Base-by-base conservation (phyloP, 169 alveolate genomes). In the Babesia bovis region DNA sequence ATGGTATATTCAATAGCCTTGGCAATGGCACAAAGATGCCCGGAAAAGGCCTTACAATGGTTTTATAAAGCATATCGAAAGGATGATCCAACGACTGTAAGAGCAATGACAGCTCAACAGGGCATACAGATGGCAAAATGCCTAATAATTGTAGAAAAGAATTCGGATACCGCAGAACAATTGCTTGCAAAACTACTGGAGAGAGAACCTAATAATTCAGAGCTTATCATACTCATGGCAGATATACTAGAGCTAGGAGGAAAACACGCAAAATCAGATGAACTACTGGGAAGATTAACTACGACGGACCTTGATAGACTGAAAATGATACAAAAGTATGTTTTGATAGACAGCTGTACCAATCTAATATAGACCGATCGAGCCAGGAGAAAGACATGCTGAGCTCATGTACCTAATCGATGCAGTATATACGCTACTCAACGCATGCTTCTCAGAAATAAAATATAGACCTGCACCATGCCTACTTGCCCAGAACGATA, bases 241-340 rank as follows among this genome's bases (percentile, higher is more conserved):
- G 84, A 81, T 33, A 53, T 81, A 33, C 73, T 81, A 36, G 56
- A 19, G 21, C 71, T 70, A n/a, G 58, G 49, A 21, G 88, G 88
- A 35, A 66, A 58, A 44, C 65, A 47, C 68, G 32, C 66, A 26
- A 61, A 81, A 51, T 77, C 84, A 3, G 88, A 81, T 50, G 79
- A 70, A 26, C 44, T 81, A 47, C 67, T 81, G n/a, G 69, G 73
- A 17, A 12, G 66, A 26, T 72, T 81, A 50, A 81, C 88, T 21
- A 41, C 70, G 0, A 51, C 69, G 23, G 88, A 81, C 50, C 55
- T 81, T 32, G 79, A 71, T 42, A 55, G 73, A 19, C 50, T 78
- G 26, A 65, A 55, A 45, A 70, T 61, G 69, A 75, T 75, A 35
- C 85, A 69, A 55, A 65, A 75, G 85, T 75, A 28, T 3, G 77